Conservation (phyloP, 2,329 filamentous ascomycete species). For the Phaeosphaeriaceae sp. region DNA sequence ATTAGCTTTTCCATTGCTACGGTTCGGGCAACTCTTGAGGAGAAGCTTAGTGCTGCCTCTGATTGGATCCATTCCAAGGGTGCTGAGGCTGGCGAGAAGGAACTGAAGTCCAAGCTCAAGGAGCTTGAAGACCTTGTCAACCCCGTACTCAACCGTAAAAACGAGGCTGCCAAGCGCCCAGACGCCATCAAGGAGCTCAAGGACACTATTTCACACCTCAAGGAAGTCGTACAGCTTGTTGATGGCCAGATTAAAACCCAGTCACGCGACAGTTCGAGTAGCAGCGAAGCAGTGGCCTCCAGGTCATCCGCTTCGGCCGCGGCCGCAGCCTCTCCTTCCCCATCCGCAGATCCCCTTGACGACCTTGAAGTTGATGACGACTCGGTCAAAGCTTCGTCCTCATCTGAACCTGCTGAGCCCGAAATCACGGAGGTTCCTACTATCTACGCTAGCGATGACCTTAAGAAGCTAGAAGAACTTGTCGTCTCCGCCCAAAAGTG, state of each 20-base stretch:
- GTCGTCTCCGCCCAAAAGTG: constrained; percentile 71
- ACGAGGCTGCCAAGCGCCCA: constrained; percentile 75
- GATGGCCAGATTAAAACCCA: constrained; percentile 76
- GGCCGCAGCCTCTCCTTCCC: constrained; percentile 50
- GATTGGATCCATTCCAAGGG: constrained; percentile 95
- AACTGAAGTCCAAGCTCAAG: constrained; percentile 77
- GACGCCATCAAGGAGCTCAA: constrained; percentile 71
- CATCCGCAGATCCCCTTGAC: constrained; percentile 61
- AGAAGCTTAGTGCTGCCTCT: constrained; percentile 71
- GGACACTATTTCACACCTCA: constrained; percentile 73
- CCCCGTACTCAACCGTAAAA: constrained; percentile 76
- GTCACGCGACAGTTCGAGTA: constrained; percentile 56
- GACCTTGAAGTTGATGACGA: constrained; percentile 82
- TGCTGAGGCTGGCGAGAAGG: constrained; percentile 73
- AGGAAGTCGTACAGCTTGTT: constrained; percentile 72
- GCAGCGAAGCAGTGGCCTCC: constrained; percentile 38
- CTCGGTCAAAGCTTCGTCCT: constrained; percentile 47
- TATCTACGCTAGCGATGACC: constrained; percentile 75
- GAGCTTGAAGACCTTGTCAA: constrained; percentile 77
- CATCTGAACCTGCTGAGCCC: constrained; percentile 37
- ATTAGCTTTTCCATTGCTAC: constrained; percentile 71
- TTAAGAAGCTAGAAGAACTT: constrained; percentile 67
- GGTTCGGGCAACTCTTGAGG: constrained; percentile 70
- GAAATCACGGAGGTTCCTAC: constrained; percentile 48
- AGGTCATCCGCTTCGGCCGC: constrained; percentile 53